Evolutionary conservation across 1,284 basidiomycete species (phyloP).

Genomic region (Ceratobasidium theobromae): DNA sequence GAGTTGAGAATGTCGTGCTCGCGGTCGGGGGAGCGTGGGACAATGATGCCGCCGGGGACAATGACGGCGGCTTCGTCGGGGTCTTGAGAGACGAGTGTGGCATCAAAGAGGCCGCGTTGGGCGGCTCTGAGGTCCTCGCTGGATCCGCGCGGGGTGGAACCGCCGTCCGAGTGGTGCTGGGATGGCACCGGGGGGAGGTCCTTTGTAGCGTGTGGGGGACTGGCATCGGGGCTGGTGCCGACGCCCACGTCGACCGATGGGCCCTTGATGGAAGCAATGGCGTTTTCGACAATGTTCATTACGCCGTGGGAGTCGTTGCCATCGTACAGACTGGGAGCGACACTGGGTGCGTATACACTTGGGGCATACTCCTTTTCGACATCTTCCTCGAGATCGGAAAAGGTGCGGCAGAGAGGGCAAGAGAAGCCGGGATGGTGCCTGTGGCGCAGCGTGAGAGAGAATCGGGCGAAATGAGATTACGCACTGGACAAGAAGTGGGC

Average conservation of each 20-base stretch:
- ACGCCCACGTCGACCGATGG: not conserved
- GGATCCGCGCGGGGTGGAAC: conserved; percentile 29
- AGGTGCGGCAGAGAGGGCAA: conserved; percentile 43
- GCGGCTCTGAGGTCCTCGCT: conserved; percentile 30
- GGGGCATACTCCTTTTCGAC: conserved; percentile 73
- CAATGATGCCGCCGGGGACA: not conserved
- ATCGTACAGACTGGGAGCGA: conserved; percentile 13
- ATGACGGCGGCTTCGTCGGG: not conserved
- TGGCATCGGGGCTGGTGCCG: conserved; percentile 2
- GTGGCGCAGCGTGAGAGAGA: not conserved
- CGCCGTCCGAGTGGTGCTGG: conserved; percentile 19
- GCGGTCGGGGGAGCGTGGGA: conserved; percentile 21
- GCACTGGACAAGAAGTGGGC: conserved; percentile 71
- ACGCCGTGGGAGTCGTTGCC: not conserved
- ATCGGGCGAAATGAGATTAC: not conserved
- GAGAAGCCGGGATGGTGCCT: too few species aligned
- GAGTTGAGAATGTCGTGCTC: conserved; percentile 23
- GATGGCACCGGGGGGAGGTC: conserved; percentile 2
- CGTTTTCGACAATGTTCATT: not conserved
- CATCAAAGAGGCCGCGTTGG: not conserved
- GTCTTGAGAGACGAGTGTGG: not conserved
- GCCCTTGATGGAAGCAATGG: not conserved
- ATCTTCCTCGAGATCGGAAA: conserved; percentile 94
- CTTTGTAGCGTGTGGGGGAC: conserved; percentile 6
- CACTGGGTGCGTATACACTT: conserved; percentile 24